These are phyloP conservation scores for Fragilaria crotonensis DNA, from an alignment of 108 stramenopile species.

Conservation along the genomic window DNA sequence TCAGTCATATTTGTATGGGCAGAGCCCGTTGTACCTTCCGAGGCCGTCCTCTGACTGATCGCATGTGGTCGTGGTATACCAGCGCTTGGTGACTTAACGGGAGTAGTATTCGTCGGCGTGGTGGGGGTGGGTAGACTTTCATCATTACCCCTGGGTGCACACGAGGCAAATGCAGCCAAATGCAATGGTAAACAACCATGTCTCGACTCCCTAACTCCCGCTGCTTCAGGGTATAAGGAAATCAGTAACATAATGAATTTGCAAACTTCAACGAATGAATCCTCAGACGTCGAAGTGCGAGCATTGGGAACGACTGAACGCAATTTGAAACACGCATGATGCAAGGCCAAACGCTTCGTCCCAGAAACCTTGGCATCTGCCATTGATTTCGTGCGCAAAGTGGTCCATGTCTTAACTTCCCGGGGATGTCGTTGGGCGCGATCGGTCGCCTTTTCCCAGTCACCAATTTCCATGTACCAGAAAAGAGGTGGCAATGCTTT, in stretches of 20 bases:
- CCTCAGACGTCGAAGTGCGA: constrained; percentile 17
- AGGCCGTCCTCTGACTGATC: constrained; percentile 12
- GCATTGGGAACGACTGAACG: constrained; percentile 38
- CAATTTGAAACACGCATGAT: constrained; percentile 84
- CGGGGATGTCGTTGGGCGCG: constrained; percentile 38
- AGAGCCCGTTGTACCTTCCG: constrained; percentile 16
- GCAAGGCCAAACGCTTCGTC: constrained; percentile 74
- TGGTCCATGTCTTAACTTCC: constrained; percentile 46
- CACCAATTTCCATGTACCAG: constrained; percentile 47
- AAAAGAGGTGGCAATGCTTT: constrained; percentile 36
- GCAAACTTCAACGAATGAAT: constrained; percentile 74
- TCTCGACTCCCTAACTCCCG: constrained; percentile 66
- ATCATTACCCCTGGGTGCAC: constrained; percentile 24
- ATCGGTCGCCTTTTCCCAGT: constrained; percentile 38
- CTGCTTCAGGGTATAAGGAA: constrained; percentile 67
- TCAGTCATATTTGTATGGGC: constrained; percentile 27
- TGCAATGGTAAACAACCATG: constrained; percentile 86
- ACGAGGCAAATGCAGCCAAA: constrained; percentile 80
- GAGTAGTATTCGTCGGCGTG: neutral
- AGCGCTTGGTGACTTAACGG: neutral
- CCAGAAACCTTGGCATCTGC: constrained; percentile 29
- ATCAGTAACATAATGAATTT: constrained; percentile 64
- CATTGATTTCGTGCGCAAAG: constrained; percentile 25
- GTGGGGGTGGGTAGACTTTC: neutral
- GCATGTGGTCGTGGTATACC: constrained; percentile 22